A percentile compares a stretch with the other conserved stretches of the same genome.
phyloP scores from a whole-genome alignment of 768 basidiomycete genomes.

The Naganishia vishniacii region DNA sequence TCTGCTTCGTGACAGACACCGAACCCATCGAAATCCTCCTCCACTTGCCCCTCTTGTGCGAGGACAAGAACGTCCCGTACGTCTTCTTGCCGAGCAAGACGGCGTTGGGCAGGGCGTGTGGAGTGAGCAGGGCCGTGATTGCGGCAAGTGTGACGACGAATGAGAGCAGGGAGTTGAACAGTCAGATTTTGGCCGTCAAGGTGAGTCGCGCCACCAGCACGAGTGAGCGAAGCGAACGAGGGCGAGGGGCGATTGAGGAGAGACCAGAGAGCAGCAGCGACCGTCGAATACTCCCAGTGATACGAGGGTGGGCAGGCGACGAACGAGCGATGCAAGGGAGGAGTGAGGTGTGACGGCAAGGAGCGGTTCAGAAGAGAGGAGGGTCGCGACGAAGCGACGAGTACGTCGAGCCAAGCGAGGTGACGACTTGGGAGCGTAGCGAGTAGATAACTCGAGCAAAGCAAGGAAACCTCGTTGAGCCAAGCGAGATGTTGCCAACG shows the following conservation, averaged over 20 bases:
- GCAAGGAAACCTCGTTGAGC: too few species aligned
- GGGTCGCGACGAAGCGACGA: conserved; percentile 57
- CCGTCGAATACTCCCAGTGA: too few species aligned
- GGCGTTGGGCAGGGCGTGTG: conserved; percentile 90
- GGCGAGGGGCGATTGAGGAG: too few species aligned
- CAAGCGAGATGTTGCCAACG: too few species aligned
- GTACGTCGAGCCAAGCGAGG: background rate
- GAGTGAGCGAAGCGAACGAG: too few species aligned
- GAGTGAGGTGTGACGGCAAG: background rate
- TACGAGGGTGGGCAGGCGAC: too few species aligned
- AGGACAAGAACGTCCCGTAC: conserved; percentile 99
- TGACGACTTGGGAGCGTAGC: too few species aligned
- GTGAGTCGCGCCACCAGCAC: too few species aligned
- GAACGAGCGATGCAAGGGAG: background rate
- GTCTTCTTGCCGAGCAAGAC: conserved; percentile 92
- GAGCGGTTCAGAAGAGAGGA: background rate
- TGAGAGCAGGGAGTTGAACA: conserved; percentile 80
- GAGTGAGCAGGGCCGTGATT: conserved; percentile 90
- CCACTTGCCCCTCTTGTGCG: conserved; percentile 92
- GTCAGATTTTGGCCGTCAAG: conserved; percentile 84
- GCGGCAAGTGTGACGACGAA: conserved; percentile 94
- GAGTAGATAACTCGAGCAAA: too few species aligned
- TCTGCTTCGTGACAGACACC: conserved; percentile 61
- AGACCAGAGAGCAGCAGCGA: too few species aligned
- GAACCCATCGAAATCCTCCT: conserved; percentile 96